Percentiles rank a stretch among this genome's conserved stretches.
These are phyloP conservation scores for Karstenula rhodostoma DNA, from an alignment of 2,329 filamentous ascomycete species.

Conservation along the genomic window DNA sequence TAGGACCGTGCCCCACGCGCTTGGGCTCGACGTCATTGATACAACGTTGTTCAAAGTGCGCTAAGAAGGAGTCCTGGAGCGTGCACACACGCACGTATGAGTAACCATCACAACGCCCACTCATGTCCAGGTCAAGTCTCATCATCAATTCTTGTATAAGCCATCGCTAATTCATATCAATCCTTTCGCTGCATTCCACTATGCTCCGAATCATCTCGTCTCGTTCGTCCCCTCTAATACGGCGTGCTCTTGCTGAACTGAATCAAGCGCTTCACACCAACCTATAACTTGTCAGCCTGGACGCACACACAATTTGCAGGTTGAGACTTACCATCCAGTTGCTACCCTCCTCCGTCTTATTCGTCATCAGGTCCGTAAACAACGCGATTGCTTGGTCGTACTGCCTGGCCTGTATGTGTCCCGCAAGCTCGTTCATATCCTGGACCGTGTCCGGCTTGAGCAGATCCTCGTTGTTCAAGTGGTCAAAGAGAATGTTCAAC, in stretches of 20 bases:
- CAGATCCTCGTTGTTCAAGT: constrained; percentile 94
- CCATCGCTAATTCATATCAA: not conserved
- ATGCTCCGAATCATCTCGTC: not conserved
- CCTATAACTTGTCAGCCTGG: constrained; percentile 28
- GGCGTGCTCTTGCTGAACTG: constrained; percentile 49
- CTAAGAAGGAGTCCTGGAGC: not conserved
- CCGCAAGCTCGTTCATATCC: constrained; percentile 66
- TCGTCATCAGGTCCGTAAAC: constrained; percentile 57
- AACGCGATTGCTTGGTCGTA: constrained; percentile 56
- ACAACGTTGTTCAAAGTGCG: not conserved
- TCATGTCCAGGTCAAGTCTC: not conserved
- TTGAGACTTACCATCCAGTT: constrained; percentile 59
- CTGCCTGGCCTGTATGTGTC: constrained; percentile 50
- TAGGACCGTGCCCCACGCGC: not conserved
- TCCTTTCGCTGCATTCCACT: not conserved
- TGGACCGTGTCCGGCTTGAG: constrained; percentile 80
- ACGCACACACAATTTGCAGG: not conserved
- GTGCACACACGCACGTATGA: not conserved
- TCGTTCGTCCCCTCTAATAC: constrained; percentile 9
- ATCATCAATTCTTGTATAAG: constrained; percentile 11
- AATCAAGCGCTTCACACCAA: constrained; percentile 50
- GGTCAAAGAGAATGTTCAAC: constrained; percentile 91
- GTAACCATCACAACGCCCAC: not conserved
- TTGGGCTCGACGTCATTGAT: not conserved
- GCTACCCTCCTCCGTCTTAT: constrained; percentile 58